Percentiles rank a stretch among this genome's conserved stretches.
These are phyloP conservation scores for Ascodesmis nigricans DNA, from an alignment of 495 filamentous ascomycete genomes.

Conservation along the genomic window DNA sequence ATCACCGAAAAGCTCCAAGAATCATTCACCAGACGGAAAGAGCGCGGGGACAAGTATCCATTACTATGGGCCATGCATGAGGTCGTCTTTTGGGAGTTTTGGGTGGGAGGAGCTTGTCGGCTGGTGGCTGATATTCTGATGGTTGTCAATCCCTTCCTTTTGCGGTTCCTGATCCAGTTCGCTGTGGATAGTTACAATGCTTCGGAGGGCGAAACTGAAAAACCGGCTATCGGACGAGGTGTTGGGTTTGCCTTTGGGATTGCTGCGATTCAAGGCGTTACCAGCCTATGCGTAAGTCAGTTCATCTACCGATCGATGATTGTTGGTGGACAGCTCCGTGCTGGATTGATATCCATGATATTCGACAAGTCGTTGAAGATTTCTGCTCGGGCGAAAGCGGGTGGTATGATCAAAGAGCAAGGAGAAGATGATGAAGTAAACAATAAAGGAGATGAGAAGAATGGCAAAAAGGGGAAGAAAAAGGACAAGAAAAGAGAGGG, in stretches of 20 bases:
- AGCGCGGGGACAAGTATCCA: constrained; percentile 47
- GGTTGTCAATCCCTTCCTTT: constrained; percentile 34
- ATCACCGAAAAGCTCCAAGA: constrained; percentile 40
- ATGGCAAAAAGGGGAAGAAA: constrained; percentile 23
- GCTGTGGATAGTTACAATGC: constrained; percentile 53
- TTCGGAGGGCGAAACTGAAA: constrained; percentile 22
- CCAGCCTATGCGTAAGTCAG: constrained; percentile 53
- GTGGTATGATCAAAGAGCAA: constrained; percentile 30
- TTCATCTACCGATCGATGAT: constrained; percentile 67
- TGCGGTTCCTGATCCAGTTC: constrained; percentile 54
- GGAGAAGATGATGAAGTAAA: constrained; percentile 21
- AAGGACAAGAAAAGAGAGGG: constrained; percentile 24
- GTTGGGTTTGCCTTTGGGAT: constrained; percentile 58
- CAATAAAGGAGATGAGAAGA: constrained; percentile 19
- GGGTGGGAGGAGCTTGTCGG: constrained; percentile 56
- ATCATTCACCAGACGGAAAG: constrained; percentile 43
- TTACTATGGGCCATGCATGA: constrained; percentile 67
- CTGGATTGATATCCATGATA: constrained; percentile 48
- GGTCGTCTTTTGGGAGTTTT: constrained; percentile 67
- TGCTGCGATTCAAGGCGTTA: constrained; percentile 48
- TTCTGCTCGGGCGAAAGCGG: constrained; percentile 55
- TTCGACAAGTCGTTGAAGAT: constrained; percentile 70
- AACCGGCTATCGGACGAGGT: constrained; percentile 41
- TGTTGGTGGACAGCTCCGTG: constrained; percentile 53
- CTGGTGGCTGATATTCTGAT: constrained; percentile 37